phyloP scores from a whole-genome alignment of 2,329 filamentous ascomycete species.

The Monosporascus sp. region DNA sequence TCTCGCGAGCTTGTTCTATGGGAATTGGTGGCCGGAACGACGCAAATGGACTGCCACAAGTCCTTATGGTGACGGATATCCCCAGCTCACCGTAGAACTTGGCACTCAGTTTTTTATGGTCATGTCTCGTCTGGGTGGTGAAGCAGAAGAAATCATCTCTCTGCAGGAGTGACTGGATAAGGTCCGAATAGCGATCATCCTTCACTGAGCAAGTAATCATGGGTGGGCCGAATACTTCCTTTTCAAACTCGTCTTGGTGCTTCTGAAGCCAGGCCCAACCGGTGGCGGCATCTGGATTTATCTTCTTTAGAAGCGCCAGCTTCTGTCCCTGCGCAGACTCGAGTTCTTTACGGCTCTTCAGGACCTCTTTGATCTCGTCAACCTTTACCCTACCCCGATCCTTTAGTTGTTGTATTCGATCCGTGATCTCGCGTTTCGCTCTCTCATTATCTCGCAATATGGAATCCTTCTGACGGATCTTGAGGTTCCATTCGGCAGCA shows the following conservation, averaged over 20 bases:
- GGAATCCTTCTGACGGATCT: constrained; percentile 61
- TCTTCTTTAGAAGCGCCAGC: constrained; percentile 55
- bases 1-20: constrained; percentile 43
- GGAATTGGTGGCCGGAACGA: constrained; percentile 51
- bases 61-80: constrained; percentile 68
- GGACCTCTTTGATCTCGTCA: constrained; percentile 30
- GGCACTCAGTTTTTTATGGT: constrained; percentile 68
- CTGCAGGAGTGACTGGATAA: constrained; percentile 47
- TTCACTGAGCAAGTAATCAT: constrained; percentile 76
- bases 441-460: constrained; percentile 45
- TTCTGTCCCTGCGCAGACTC: constrained; percentile 73
- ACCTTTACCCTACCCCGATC: constrained; percentile 37
- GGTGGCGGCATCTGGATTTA: constrained; percentile 58
- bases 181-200: constrained; percentile 58
- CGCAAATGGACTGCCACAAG: constrained; percentile 48
- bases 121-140: constrained; percentile 68
- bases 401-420: constrained; percentile 33
- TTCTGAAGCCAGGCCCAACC: constrained; percentile 81
- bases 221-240: constrained; percentile 74
- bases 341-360: constrained; percentile 52
- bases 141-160: constrained; percentile 57
- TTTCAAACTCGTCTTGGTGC: constrained; percentile 64
- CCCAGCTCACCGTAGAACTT: constrained; percentile 58
- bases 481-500: constrained; percentile 62
- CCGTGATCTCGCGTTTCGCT: constrained; percentile 31